phyloP scores from a whole-genome alignment of 768 basidiomycete genomes.

The Pleurotus ostreatus region DNA sequence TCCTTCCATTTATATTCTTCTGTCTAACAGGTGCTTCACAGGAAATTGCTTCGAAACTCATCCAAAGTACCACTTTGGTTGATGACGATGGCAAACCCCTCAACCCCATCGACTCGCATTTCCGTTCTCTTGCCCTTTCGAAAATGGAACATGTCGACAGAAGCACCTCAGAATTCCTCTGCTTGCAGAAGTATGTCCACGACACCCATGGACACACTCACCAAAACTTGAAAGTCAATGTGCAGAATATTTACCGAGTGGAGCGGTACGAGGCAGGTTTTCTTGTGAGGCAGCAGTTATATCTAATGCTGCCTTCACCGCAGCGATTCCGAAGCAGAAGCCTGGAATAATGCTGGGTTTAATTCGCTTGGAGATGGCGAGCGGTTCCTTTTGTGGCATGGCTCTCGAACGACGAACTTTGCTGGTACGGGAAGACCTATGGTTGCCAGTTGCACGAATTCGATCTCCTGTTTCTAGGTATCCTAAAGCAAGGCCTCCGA shows the following conservation, averaged over 20 bases:
- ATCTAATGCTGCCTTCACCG: no score
- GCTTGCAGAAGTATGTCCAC: conserved; percentile 41
- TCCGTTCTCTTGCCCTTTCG: conserved; percentile 48
- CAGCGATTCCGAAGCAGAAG: conserved; percentile 23
- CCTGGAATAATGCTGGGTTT: conserved; percentile 44
- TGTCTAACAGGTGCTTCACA: conserved; percentile 13
- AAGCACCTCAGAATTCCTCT: conserved; percentile 40
- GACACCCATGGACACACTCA: conserved; percentile 60
- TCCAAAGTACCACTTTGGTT: conserved; percentile 29
- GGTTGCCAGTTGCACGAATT: background rate
- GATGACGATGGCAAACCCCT: conserved; percentile 44
- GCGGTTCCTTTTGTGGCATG: conserved; percentile 59
- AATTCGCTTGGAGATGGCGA: conserved; percentile 42
- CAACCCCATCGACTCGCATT: conserved; percentile 54
- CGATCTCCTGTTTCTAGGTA: conserved; percentile 28
- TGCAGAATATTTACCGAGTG: conserved; percentile 49
- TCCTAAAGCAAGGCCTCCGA: conserved; percentile 56
- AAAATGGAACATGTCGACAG: conserved; percentile 43
- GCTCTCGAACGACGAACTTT: conserved; percentile 60
- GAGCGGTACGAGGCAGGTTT: conserved; percentile 33
- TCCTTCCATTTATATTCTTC: background rate
- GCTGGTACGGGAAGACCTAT: conserved; percentile 31
- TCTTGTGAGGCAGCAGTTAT: no score
- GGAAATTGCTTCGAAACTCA: conserved; percentile 59
- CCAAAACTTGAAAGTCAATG: conserved; percentile 32